Percentiles rank a stretch among this genome's conserved stretches.
These are phyloP conservation scores for Melaleuca quinquenervia DNA, from an alignment of 345 rosid genomes.

Conservation along the genomic window DNA sequence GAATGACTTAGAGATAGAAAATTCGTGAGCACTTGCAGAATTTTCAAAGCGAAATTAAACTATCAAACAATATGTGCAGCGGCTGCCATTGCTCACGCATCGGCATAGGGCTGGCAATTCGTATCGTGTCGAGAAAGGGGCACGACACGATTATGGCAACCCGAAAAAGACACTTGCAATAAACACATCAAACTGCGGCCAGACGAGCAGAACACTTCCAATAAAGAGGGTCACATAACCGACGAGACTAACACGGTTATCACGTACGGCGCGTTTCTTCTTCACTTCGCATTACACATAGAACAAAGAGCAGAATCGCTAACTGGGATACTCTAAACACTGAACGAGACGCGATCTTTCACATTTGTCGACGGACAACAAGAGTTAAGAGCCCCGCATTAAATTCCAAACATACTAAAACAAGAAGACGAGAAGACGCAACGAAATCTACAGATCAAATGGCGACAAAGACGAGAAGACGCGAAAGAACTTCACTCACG, in stretches of 20 bases:
- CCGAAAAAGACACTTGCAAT: background rate
- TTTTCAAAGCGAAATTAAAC: background rate
- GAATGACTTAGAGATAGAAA: background rate
- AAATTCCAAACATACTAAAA: background rate
- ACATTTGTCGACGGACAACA: background rate
- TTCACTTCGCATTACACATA: background rate
- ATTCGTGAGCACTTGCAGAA: background rate
- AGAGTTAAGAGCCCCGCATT: background rate
- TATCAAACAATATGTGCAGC: background rate
- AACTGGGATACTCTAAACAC: background rate
- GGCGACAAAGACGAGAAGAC: background rate
- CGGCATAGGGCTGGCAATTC: background rate
- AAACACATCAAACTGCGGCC: background rate
- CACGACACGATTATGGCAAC: background rate
- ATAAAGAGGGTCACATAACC: background rate
- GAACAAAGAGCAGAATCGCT: background rate
- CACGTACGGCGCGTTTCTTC: background rate
- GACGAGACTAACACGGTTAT: background rate
- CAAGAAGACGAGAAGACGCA: too few species aligned
- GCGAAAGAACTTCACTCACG: background rate
- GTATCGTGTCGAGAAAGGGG: background rate
- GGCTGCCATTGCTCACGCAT: background rate
- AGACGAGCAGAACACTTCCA: background rate
- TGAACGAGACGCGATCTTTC: background rate
- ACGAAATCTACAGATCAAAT: background rate